These are phyloP conservation scores for Emydomyces testavorans DNA, from an alignment of 2,329 filamentous ascomycete species.

Conservation along the genomic window DNA sequence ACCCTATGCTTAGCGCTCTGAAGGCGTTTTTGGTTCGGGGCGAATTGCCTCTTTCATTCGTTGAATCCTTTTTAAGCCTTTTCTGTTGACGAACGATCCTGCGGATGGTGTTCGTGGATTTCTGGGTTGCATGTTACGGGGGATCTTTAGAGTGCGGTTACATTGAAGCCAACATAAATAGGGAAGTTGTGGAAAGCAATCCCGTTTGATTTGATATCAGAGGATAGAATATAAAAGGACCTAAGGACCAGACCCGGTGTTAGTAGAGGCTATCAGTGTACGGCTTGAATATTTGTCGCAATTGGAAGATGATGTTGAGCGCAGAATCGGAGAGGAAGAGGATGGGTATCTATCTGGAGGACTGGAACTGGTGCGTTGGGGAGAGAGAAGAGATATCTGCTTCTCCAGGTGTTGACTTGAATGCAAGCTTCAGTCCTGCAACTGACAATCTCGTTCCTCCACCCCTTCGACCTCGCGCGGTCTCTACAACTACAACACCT, in stretches of 20 bases:
- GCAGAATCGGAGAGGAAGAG: constrained; percentile 7
- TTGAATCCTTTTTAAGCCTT: not conserved
- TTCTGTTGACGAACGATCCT: no score
- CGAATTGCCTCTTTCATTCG: not conserved
- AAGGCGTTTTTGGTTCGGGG: not conserved
- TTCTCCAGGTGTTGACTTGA: not conserved
- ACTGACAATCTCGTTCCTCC: constrained; percentile 5
- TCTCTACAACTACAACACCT: constrained; percentile 2
- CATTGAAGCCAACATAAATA: no score
- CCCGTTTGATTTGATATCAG: no score
- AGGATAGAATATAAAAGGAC: not conserved
- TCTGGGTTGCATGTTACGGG: no score
- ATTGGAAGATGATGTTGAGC: constrained; percentile 5
- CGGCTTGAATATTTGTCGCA: not conserved
- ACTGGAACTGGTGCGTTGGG: constrained; percentile 7
- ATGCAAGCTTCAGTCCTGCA: not conserved
- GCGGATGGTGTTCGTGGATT: not conserved
- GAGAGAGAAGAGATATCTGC: not conserved
- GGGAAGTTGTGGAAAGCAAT: no score
- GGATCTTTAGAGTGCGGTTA: no score
- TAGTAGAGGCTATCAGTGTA: no score
- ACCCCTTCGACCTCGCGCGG: constrained; percentile 10
- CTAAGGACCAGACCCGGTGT: not conserved
- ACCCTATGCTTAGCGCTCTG: not conserved
- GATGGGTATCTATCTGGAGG: constrained; percentile 10